Percentiles rank a stretch among this genome's conserved stretches.
These are phyloP conservation scores for Backusella sp. DNA, from an alignment of 192 early-diverging fungal species.

Conservation along the genomic window DNA sequence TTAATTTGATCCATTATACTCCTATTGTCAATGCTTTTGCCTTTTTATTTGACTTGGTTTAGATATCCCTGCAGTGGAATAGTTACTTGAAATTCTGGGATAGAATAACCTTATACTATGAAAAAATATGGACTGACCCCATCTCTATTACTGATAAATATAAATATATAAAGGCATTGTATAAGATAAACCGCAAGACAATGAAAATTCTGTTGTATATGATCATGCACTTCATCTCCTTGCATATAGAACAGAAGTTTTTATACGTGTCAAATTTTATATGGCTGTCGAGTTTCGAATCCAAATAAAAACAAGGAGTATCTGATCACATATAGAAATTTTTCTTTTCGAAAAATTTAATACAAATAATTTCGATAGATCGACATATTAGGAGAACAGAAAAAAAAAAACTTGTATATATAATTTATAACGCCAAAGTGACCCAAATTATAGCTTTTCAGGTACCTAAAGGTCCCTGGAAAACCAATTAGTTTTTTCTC, in stretches of 20 bases:
- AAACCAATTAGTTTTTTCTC: not conserved
- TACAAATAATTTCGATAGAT: not conserved
- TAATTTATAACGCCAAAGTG: not conserved
- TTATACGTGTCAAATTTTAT: not conserved
- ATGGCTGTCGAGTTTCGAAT: not conserved
- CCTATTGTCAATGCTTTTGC: constrained; percentile 6
- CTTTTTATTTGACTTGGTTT: constrained; percentile 7
- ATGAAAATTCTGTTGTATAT: not conserved
- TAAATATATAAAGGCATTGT: not conserved
- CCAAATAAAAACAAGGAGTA: not conserved
- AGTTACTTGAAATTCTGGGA: not conserved
- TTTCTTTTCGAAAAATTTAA: not conserved
- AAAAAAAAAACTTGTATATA: not conserved
- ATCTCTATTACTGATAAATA: not conserved
- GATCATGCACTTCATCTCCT: not conserved
- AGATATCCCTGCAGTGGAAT: not conserved
- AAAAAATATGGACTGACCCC: not conserved
- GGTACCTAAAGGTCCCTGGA: not conserved
- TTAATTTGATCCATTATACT: not conserved
- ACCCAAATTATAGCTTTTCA: not conserved
- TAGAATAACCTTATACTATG: not conserved
- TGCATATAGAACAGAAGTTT: not conserved
- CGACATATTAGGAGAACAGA: not conserved
- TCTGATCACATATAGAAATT: not conserved
- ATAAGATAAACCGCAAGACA: not conserved